Conservation (phyloP, 2,329 filamentous ascomycete species). For the Penicillium italicum region DNA sequence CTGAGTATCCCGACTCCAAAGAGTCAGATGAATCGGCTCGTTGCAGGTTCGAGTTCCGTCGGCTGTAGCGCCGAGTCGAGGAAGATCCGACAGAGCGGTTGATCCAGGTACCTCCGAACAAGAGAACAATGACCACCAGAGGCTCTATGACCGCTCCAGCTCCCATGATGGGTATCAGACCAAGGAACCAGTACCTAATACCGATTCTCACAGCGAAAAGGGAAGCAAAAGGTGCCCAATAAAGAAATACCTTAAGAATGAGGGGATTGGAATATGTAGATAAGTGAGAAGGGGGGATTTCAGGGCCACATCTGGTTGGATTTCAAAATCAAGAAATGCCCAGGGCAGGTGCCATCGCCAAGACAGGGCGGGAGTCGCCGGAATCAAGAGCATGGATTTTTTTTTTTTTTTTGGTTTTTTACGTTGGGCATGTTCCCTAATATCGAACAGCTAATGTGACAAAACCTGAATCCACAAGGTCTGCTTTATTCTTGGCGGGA, state of each 20-base stretch:
- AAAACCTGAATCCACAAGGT: background rate
- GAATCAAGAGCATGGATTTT: background rate
- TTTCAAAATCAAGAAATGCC: background rate
- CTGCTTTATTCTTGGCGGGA: background rate
- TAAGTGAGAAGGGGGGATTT: background rate
- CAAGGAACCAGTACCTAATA: background rate
- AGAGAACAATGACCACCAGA: conserved; percentile 57
- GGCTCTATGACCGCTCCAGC: conserved; percentile 59
- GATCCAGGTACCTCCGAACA: conserved; percentile 60
- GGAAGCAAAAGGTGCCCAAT: background rate
- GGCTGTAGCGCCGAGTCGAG: conserved; percentile 12
- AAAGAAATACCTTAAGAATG: background rate
- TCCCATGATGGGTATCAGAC: conserved; percentile 43
- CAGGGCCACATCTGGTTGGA: background rate
- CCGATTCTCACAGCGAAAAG: background rate
- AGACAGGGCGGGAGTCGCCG: background rate
- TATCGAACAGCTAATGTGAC: background rate
- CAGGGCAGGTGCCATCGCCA: background rate
- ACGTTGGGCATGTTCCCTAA: background rate
- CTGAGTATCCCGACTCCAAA: conserved; percentile 41
- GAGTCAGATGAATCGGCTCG: conserved; percentile 36
- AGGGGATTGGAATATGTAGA: background rate
- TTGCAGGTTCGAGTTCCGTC: conserved; percentile 19
- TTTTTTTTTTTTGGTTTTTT: background rate
- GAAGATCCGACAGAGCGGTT: conserved; percentile 45